Evolutionary conservation across 2,329 filamentous ascomycete genomes (phyloP).

Genomic region (Sarocladiaceae sp.): DNA sequence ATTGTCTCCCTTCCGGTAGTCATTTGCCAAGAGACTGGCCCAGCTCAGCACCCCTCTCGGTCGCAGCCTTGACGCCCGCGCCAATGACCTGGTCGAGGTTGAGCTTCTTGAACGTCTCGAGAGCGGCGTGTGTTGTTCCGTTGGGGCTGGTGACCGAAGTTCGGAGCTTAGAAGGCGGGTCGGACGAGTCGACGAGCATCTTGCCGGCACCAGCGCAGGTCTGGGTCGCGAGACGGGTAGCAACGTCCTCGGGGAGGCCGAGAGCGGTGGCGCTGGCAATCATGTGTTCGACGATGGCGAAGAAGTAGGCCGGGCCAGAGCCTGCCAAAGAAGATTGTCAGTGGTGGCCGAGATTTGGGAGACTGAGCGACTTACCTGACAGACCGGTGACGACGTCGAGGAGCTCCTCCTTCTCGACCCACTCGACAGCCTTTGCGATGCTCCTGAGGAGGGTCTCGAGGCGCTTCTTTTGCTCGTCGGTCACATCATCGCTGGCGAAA

Average conservation of each 20-base stretch:
- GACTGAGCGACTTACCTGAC: conserved; percentile 30
- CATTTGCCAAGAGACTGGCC: conserved; percentile 24
- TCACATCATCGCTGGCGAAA: conserved; percentile 36
- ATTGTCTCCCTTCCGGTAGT: background rate
- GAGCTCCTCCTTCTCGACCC: conserved; percentile 42
- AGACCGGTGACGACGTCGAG: conserved; percentile 45
- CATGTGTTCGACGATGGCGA: conserved; percentile 46
- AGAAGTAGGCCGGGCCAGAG: conserved; percentile 47
- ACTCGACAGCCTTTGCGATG: conserved; percentile 42
- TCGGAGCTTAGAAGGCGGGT: conserved; percentile 39
- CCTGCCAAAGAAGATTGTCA: conserved; percentile 22
- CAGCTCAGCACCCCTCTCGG: conserved; percentile 35
- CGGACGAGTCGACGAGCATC: conserved; percentile 42
- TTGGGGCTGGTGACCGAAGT: conserved; percentile 48
- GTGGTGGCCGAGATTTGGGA: background rate
- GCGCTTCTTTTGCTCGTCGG: conserved; percentile 33
- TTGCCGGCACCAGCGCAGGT: conserved; percentile 45
- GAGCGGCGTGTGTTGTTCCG: conserved; percentile 42
- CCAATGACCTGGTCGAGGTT: conserved; percentile 37
- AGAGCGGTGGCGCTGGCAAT: conserved; percentile 36
- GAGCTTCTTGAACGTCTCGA: conserved; percentile 38
- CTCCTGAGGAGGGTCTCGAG: conserved; percentile 35
- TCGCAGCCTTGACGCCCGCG: conserved; percentile 40
- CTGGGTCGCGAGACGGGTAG: conserved; percentile 42
- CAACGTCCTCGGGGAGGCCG: conserved; percentile 40